Evolutionary conservation across 139 green algal species (phyloP).

Genomic region (Spirogloea muscicola): DNA sequence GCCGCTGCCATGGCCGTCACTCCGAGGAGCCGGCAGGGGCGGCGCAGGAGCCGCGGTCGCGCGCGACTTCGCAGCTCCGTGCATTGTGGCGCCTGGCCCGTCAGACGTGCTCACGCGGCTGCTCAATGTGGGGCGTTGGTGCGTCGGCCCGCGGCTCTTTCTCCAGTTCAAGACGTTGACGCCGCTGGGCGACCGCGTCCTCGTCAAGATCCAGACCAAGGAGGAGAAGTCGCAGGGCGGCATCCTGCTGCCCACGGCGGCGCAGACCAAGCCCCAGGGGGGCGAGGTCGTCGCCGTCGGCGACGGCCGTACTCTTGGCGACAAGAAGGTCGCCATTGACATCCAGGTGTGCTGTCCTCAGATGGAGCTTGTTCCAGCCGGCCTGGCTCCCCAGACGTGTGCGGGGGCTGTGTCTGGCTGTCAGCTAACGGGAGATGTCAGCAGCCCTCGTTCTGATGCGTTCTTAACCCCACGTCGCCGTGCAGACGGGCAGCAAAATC

Average conservation of each 20-base stretch:
- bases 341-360: conserved; percentile 30
- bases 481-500: conserved; percentile 73
- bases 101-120: too few relatives aligned
- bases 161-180: conserved; percentile 74
- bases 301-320: conserved; percentile 17
- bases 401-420: too few relatives aligned
- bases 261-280: conserved; percentile 73
- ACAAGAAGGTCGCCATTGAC: conserved; percentile 35
- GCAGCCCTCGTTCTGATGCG: too few relatives aligned
- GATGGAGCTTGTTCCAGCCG: neutral
- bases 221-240: conserved; percentile 78
- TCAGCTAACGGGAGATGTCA: too few relatives aligned
- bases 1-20: too few relatives aligned
- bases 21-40: too few relatives aligned
- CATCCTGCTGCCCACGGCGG: conserved; percentile 78
- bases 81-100: too few relatives aligned
- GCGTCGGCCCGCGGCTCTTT: too few relatives aligned
- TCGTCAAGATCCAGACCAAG: conserved; percentile 79
- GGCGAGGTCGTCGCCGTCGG: conserved; percentile 58
- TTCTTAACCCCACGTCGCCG: too few relatives aligned
- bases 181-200: conserved; percentile 80
- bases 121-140: too few relatives aligned
- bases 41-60: too few relatives aligned
- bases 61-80: too few relatives aligned
- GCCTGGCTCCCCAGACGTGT: neutral